Conservation (phyloP, 176 grass and related monocot genomes). For the Leersia perrieri region DNA sequence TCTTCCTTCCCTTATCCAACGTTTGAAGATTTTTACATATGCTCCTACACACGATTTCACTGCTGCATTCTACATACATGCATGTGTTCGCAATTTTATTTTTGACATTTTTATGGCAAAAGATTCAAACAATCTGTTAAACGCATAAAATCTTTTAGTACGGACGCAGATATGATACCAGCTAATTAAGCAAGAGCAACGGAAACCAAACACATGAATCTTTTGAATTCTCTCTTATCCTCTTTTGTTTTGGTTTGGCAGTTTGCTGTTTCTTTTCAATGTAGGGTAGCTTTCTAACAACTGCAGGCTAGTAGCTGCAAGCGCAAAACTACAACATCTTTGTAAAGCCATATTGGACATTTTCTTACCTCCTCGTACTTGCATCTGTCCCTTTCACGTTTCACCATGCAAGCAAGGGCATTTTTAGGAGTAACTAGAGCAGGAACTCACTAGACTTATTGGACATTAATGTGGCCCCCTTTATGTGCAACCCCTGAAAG, state of each 20-base stretch:
- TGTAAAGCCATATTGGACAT: conserved; percentile 30
- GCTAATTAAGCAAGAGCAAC: neutral
- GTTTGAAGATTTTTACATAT: conserved; percentile 7
- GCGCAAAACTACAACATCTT: conserved; percentile 23
- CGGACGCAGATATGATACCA: neutral
- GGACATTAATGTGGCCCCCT: neutral
- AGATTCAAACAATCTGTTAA: neutral
- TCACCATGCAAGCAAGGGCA: conserved; percentile 2
- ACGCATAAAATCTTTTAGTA: neutral
- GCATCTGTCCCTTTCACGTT: conserved; percentile 21
- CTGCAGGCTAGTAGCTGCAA: conserved; percentile 33
- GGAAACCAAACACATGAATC: conserved; percentile 25
- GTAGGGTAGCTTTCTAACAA: conserved; percentile 40
- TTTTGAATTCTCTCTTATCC: conserved; percentile 8
- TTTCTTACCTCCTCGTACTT: conserved; percentile 24
- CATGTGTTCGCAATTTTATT: neutral
- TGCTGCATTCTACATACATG: neutral
- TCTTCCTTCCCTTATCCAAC: neutral
- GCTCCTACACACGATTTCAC: neutral
- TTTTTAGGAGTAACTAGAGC: conserved; percentile 1
- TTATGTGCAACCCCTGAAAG: neutral
- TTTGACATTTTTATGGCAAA: neutral
- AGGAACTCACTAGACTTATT: conserved; percentile 3
- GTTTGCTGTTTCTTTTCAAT: conserved; percentile 25
- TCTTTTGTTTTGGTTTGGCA: conserved; percentile 14